Percentiles rank a stretch among this genome's conserved stretches.
Conservation (phyloP, 768 basidiomycete species). For the Dictyophora rubrovolvata region DNA sequence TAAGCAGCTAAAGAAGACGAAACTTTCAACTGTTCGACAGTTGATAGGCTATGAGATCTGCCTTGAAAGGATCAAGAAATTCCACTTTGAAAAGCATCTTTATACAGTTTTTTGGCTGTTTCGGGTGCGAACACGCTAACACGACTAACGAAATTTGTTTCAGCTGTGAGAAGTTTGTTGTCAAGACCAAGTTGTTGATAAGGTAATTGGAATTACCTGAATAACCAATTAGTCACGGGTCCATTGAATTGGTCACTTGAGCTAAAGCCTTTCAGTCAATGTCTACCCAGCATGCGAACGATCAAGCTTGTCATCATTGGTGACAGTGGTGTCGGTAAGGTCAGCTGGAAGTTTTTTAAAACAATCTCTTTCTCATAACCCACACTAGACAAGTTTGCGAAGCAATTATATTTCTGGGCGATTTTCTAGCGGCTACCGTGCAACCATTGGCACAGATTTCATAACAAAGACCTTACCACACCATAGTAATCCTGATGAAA, state of each 20-base stretch:
- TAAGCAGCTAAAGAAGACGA: not conserved
- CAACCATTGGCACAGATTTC: slow-evolving; percentile 87
- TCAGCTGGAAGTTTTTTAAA: slow-evolving; percentile 1
- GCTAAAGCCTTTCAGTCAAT: not conserved
- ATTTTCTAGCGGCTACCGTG: slow-evolving; percentile 68
- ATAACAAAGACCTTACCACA: slow-evolving; percentile 66
- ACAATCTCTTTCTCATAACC: not conserved
- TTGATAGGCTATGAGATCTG: not conserved
- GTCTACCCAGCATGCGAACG: slow-evolving; percentile 41
- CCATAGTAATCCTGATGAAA: slow-evolving; percentile 41
- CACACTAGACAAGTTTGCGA: slow-evolving; percentile 15
- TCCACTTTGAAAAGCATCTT: too few relatives aligned
- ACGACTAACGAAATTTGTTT: not conserved
- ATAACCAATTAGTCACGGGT: not conserved
- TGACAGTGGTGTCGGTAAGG: slow-evolving; percentile 74
- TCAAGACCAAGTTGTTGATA: not conserved
- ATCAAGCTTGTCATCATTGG: slow-evolving; percentile 79
- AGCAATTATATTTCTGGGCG: slow-evolving; percentile 55
- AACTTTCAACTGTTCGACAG: not conserved
- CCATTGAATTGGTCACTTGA: not conserved
- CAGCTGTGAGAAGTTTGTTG: not conserved
- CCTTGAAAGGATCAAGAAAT: not conserved
- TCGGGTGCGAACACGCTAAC: not conserved
- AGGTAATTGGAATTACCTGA: not conserved
- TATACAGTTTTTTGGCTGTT: too few relatives aligned